Evolutionary conservation across 345 rosid genomes (phyloP), one percentile per base, ranked within the genome.

Genomic region (Euphorbia pulcherrima): DNA sequence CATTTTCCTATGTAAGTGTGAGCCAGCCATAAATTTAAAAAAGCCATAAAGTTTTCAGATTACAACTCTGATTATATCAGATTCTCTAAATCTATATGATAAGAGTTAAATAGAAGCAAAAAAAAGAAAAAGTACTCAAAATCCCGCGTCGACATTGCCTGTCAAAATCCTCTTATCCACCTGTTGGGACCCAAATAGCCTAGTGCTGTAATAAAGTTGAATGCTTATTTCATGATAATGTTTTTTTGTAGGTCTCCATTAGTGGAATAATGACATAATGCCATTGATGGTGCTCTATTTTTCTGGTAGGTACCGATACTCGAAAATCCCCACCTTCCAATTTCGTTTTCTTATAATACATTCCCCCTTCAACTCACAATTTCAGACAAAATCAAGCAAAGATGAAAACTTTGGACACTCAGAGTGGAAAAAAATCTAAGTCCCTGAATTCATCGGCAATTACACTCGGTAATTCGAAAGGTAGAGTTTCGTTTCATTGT

Each of bases 361-460:
- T 27, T 3, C 46, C 46, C 53, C 53, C 28, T 68, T 46, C 28
- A 50, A 23, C 28, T 54, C 53, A 35, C 50, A 44, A 12, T 54
- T 58, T 41, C 18, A 30, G 39, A 27, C 17, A n/a, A n/a, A n/a
- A n/a, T 63, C n/a, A 18, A 26, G 10, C n/a, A 16, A 51, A 68
- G n/a, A 72, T 76, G 80, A 76, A 73, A 44, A 23, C 33, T 64
- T 57, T 70, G 11, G 47, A 65, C 12, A 23, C 21, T 4, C 72
- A 66, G 27, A 67, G 39, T 7, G 5, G 23, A 62, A 76, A 70
- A 74, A 74, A 64, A 48, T 60, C 24, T 29, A 76, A 54, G 58
- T 76, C 74, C 68, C 57, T 35, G 55, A n/a, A 74, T 44, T 59
- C 17, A n/a, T n/a, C 53, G 0, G 40, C 58, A 8, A 73, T 58